Percentiles rank a stretch among this genome's conserved stretches.
These are phyloP conservation scores for Saccharomycopsis schoenii DNA, from an alignment of 805 yeast species.

Conservation along the genomic window DNA sequence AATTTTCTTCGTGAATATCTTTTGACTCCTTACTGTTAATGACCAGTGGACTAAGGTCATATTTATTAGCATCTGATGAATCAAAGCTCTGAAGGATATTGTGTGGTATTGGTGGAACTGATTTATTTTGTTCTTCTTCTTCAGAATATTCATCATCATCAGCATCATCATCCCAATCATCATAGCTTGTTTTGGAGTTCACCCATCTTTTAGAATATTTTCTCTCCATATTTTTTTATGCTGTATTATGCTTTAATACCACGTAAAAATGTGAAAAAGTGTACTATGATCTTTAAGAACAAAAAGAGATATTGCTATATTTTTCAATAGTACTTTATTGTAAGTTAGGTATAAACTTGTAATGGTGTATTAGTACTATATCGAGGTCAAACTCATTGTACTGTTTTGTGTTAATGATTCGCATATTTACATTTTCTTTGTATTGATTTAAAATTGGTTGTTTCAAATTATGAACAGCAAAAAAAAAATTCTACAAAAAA, in stretches of 20 bases:
- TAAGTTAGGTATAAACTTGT: too few species aligned
- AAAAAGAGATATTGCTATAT: too few species aligned
- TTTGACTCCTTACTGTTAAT: not conserved
- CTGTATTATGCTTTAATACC: not conserved
- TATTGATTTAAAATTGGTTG: not conserved
- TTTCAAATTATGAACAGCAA: constrained; percentile 1
- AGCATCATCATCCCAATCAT: constrained; percentile 9
- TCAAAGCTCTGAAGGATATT: not conserved
- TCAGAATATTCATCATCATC: not conserved
- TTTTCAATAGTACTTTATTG: too few species aligned
- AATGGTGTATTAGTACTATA: too few species aligned
- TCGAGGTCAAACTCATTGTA: too few species aligned
- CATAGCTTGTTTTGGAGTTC: constrained; percentile 4
- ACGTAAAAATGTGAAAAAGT: not conserved
- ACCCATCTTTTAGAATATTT: constrained; percentile 6
- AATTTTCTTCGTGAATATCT: not conserved
- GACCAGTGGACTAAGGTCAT: not conserved
- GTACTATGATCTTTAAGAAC: not conserved
- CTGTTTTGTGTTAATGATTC: not conserved
- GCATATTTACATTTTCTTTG: not conserved
- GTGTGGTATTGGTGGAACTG: not conserved
- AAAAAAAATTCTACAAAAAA: not conserved
- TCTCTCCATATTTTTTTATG: constrained; percentile 6
- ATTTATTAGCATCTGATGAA: not conserved
- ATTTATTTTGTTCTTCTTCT: not conserved